Evolutionary conservation across 2,329 filamentous ascomycete species (phyloP).

Genomic region (Fusarium heterosporum): DNA sequence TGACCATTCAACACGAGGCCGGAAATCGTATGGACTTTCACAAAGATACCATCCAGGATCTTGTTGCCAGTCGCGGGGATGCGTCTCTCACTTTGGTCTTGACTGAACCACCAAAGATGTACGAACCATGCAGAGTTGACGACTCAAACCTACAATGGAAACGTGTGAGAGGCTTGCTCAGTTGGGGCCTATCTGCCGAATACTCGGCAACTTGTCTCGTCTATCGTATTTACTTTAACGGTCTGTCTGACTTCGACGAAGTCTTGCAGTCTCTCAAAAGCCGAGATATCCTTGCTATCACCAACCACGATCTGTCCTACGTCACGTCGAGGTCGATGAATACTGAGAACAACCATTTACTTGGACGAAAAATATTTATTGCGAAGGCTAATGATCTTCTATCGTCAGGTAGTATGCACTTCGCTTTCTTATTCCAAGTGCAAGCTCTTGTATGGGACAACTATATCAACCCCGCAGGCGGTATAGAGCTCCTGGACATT

Average conservation of each 20-base stretch:
- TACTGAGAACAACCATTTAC: constrained; percentile 5
- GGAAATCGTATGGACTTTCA: constrained; percentile 59
- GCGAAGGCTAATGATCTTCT: constrained; percentile 45
- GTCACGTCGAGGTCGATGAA: constrained; percentile 39
- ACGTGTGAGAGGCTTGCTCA: constrained; percentile 48
- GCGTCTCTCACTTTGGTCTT: constrained; percentile 63
- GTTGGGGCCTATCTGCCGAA: constrained; percentile 16
- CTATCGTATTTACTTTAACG: constrained; percentile 52
- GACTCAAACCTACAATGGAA: constrained; percentile 37
- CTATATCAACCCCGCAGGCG: constrained; percentile 67
- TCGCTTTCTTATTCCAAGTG: constrained; percentile 70
- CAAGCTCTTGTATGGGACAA: constrained; percentile 72
- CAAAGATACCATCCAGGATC: constrained; percentile 60
- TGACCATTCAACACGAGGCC: constrained; percentile 9
- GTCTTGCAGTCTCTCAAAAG: constrained; percentile 38
- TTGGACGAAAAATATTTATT: constrained; percentile 40
- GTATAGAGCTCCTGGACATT: constrained; percentile 58
- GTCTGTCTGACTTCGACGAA: background rate
- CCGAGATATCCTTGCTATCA: constrained; percentile 44
- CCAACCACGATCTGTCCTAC: constrained; percentile 40
- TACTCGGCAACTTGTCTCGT: constrained; percentile 56
- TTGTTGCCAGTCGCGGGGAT: constrained; percentile 54
- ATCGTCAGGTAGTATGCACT: constrained; percentile 51
- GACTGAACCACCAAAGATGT: constrained; percentile 63
- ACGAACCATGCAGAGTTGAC: constrained; percentile 40